These are phyloP conservation scores for Nemania bipapillata DNA, from an alignment of 2,329 filamentous ascomycete species.

Conservation along the genomic window DNA sequence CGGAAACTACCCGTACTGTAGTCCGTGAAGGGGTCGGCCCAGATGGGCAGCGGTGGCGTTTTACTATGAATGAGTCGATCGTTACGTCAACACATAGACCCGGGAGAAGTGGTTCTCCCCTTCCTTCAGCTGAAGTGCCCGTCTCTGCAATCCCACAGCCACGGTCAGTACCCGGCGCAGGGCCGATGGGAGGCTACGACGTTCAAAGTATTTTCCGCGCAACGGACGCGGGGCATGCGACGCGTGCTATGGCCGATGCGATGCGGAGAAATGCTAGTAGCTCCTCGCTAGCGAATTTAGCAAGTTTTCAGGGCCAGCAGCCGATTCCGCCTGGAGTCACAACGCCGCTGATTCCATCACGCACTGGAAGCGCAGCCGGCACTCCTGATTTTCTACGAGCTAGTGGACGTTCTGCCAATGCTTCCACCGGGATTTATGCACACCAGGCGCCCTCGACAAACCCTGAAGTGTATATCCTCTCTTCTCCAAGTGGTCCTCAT, in stretches of 20 bases:
- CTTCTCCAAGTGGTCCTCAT: slow-evolving; percentile 68
- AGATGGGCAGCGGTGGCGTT: slow-evolving; percentile 64
- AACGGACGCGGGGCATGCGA: slow-evolving; percentile 59
- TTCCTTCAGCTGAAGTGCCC: slow-evolving; percentile 39
- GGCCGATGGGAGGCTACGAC: slow-evolving; percentile 56
- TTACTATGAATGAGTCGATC: slow-evolving; percentile 62
- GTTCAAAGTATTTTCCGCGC: slow-evolving; percentile 60
- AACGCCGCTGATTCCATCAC: slow-evolving; percentile 56
- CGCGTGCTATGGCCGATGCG: slow-evolving; percentile 57
- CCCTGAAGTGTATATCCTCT: slow-evolving; percentile 69
- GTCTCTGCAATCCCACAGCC: slow-evolving; percentile 37
- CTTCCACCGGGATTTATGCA: slow-evolving; percentile 41
- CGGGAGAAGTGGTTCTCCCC: slow-evolving; percentile 44
- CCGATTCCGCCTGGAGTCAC: slow-evolving; percentile 58
- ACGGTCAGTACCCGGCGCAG: slow-evolving; percentile 46
- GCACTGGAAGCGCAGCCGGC: slow-evolving; percentile 58
- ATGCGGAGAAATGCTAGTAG: slow-evolving; percentile 64
- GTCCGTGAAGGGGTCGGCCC: slow-evolving; percentile 62
- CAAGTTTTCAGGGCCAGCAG: slow-evolving; percentile 50
- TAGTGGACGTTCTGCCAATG: slow-evolving; percentile 47
- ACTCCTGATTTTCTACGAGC: slow-evolving; percentile 60
- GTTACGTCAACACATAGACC: slow-evolving; percentile 36
- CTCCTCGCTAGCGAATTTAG: slow-evolving; percentile 56
- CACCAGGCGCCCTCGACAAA: slow-evolving; percentile 45
- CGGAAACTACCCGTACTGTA: slow-evolving; percentile 56